Conservation (phyloP, 805 yeast genomes). For the Monosporozyma yasuniensis region DNA sequence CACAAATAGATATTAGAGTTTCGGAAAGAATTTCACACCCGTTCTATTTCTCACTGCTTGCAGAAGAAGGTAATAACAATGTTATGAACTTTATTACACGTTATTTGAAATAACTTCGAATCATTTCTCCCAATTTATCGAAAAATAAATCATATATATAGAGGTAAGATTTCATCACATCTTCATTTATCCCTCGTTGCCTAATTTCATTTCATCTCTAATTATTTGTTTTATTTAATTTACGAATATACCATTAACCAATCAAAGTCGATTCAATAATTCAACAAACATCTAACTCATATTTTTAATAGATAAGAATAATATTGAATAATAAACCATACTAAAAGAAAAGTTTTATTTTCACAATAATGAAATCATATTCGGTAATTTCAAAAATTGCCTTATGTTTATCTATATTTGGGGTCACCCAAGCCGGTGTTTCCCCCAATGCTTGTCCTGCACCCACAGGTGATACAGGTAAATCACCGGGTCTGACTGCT, state of each 20-base stretch:
- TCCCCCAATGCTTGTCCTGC: neutral
- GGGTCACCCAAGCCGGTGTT: neutral
- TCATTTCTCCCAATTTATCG: neutral
- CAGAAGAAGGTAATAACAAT: neutral
- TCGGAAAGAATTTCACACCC: neutral
- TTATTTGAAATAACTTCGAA: neutral
- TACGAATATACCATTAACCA: neutral
- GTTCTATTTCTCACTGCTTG: neutral
- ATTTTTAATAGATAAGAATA: neutral
- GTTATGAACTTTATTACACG: neutral
- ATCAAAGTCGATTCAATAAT: neutral
- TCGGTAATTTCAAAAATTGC: neutral
- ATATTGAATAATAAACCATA: neutral
- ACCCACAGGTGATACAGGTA: neutral
- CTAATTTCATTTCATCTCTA: neutral
- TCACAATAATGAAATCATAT: neutral
- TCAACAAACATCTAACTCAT: neutral
- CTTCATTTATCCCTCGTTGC: neutral
- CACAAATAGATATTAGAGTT: neutral
- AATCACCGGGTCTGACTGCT: neutral
- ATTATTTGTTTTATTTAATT: too few relatives aligned
- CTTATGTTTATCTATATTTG: neutral
- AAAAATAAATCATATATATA: too few relatives aligned
- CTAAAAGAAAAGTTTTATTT: neutral
- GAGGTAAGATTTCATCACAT: neutral